Evolutionary conservation across 352 stramenopile genomes (phyloP).

Genomic region (Blastocystis sp.): DNA sequence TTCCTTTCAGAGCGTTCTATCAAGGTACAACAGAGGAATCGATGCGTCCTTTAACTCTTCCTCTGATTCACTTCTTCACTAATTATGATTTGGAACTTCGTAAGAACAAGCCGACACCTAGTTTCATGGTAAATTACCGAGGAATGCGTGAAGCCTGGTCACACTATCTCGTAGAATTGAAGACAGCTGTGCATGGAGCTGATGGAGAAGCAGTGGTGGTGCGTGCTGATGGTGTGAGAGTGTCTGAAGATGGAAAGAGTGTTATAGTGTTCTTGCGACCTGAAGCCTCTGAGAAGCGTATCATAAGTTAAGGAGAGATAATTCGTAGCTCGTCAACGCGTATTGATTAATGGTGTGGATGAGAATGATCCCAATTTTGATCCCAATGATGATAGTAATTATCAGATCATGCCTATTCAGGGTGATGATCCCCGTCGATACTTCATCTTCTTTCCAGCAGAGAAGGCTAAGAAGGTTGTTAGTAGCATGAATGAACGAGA

Average conservation of each 20-base stretch:
- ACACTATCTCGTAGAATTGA: slow-evolving; percentile 59
- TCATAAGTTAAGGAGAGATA: not conserved
- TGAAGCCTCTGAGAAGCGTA: slow-evolving; percentile 67
- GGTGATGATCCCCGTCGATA: slow-evolving; percentile 42
- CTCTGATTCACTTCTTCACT: slow-evolving; percentile 65
- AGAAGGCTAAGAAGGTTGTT: slow-evolving; percentile 55
- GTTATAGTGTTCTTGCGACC: slow-evolving; percentile 60
- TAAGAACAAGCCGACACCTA: slow-evolving; percentile 43
- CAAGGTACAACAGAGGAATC: slow-evolving; percentile 49
- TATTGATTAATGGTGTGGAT: slow-evolving; percentile 20
- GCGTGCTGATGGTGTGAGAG: slow-evolving; percentile 54
- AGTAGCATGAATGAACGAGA: slow-evolving; percentile 55
- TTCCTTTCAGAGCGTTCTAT: slow-evolving; percentile 63
- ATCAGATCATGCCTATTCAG: slow-evolving; percentile 7
- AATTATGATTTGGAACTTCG: slow-evolving; percentile 67
- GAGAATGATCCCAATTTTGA: slow-evolving; percentile 34
- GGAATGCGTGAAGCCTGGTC: slow-evolving; percentile 67
- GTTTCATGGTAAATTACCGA: slow-evolving; percentile 62
- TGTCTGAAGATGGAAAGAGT: slow-evolving; percentile 44
- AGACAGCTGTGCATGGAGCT: not conserved
- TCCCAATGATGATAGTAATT: slow-evolving; percentile 24
- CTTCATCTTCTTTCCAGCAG: slow-evolving; percentile 58
- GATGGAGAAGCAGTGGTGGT: slow-evolving; percentile 45
- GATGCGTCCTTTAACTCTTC: slow-evolving; percentile 25
- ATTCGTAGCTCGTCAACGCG: not conserved